Percentiles rank a stretch among this genome's conserved stretches.
phyloP scores from a whole-genome alignment of 2,329 filamentous ascomycete genomes.

The Ceratocystis albifundus region DNA sequence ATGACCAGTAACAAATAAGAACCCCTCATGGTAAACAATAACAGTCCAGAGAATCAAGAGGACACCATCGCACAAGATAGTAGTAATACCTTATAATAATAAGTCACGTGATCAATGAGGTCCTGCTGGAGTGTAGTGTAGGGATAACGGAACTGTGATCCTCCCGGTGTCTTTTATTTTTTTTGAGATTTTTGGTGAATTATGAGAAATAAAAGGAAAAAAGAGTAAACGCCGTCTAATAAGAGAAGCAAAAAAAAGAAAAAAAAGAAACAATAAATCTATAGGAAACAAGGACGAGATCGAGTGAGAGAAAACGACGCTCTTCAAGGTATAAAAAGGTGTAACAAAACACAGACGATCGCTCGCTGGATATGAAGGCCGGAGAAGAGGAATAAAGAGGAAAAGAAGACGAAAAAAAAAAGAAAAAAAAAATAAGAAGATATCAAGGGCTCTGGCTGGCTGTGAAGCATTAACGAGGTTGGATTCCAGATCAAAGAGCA shows the following conservation, averaged over 20 bases:
- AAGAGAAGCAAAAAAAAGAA: conserved; percentile 11
- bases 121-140: background rate
- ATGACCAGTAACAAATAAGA: background rate
- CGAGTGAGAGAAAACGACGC: background rate
- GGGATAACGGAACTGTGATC: conserved; percentile 8
- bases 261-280: conserved; percentile 7
- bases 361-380: conserved; percentile 14
- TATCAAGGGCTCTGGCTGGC: conserved; percentile 11
- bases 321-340: conserved; percentile 15
- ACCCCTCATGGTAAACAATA: background rate
- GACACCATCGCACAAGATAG: background rate
- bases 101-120: conserved; percentile 10
- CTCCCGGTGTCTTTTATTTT: conserved; percentile 10
- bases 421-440: background rate
- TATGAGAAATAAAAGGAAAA: background rate
- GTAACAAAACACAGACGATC: conserved; percentile 14
- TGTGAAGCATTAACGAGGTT: conserved; percentile 4
- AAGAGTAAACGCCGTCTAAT: conserved; percentile 12
- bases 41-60: conserved; percentile 4
- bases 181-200: background rate
- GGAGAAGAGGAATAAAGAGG: background rate
- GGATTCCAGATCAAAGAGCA: conserved; percentile 5
- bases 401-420: background rate
- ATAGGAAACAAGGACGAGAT: background rate
- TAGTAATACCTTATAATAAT: background rate